Evolutionary conservation across 2,329 filamentous ascomycete genomes (phyloP).

Genomic region (Trichoderma koningiopsis): DNA sequence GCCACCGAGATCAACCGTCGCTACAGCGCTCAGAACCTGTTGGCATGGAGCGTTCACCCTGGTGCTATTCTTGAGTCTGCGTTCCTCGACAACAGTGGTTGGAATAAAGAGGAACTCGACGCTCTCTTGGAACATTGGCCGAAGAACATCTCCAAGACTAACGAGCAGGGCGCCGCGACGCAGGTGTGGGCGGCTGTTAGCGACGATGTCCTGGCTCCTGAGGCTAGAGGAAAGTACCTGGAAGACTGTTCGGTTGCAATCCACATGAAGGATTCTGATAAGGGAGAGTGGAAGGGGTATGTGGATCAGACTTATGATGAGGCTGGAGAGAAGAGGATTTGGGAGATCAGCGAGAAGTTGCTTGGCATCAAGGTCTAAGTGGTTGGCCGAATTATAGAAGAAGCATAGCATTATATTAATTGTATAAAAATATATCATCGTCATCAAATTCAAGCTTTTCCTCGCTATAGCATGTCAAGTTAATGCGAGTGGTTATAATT

Average conservation of each 20-base stretch:
- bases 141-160: constrained; percentile 17
- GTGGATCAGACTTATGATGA: constrained; percentile 23
- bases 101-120: background rate
- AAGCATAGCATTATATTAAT: background rate
- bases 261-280: background rate
- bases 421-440: background rate
- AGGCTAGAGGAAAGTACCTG: constrained; percentile 43
- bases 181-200: constrained; percentile 45
- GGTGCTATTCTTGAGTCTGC: constrained; percentile 42
- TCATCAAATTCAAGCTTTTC: background rate
- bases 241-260: constrained; percentile 33
- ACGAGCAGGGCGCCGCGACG: constrained; percentile 50
- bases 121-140: background rate
- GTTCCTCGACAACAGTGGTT: constrained; percentile 11
- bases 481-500: too few relatives aligned
- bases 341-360: constrained; percentile 15
- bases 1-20: constrained; percentile 51
- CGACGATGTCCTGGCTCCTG: constrained; percentile 40
- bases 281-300: background rate
- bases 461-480: too few relatives aligned
- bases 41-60: constrained; percentile 48
- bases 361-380: constrained; percentile 15
- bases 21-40: constrained; percentile 46
- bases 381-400: background rate
- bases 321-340: constrained; percentile 18